Evolutionary conservation across 257 asterid species (phyloP), one percentile per base, ranked within the genome.

Genomic region (Pogostemon cablin): DNA sequence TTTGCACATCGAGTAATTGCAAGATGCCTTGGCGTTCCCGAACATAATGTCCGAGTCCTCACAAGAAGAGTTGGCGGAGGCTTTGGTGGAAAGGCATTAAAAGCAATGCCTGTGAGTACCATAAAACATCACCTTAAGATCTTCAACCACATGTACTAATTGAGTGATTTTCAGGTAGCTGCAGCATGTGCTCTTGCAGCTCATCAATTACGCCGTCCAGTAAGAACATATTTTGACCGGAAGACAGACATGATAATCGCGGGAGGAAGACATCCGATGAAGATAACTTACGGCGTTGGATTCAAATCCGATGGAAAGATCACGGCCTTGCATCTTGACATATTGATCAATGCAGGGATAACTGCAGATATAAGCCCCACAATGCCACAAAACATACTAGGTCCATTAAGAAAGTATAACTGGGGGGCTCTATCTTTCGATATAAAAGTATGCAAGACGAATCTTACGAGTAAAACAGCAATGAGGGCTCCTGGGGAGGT

Each of bases 121-220:
- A 49, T 34, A 65, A 56, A 25, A 1, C 47, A 56, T 25, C 50
- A 43, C 46, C 17, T 53, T 25, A 46, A n/a, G 9, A 5, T 58
- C 10, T 60, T 47, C 48, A 66, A 38, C 8, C 12, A 17, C 5
- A 6, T 10, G 12, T 40, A 10, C 66, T 15, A 58, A 57, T 15
- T 49, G 54, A 34, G 15, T 43, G 40, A 37, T 63, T 49, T 55
- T 65, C 53, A 73, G 78, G 39, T 73, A 35, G 67, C 78, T 20
- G 11, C 78, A 8, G 78, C 67, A 3, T 73, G 78, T 65, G 78
- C 78, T 17, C 62, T 73, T 44, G 78, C 78, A 65, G 78, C 78
- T 43, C 65, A 65, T 54, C 65, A 73, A 43, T 7, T 73, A 47
- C 61, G 70, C 8, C 72, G 78, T 7, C 78, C 78, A 2, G 78